Base-by-base conservation (phyloP, 163 green algal genomes). In the Scenedesmus sp. region DNA sequence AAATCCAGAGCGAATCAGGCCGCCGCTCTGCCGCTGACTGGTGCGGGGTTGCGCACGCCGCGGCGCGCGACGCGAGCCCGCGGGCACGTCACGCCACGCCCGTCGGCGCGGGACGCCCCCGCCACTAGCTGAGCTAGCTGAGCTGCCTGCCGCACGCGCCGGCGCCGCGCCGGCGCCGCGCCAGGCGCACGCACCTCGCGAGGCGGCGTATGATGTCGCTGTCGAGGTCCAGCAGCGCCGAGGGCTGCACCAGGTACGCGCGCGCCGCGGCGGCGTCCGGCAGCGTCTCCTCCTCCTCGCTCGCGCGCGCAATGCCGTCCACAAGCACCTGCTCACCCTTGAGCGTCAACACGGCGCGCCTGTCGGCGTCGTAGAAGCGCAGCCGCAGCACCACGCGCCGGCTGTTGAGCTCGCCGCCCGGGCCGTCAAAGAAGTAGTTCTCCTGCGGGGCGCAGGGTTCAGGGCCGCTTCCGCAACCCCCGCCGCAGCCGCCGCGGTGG, bases 401-500 rank as follows among this genome's bases (percentile, higher is more conserved):
- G 18, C 63, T 77, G 78, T 87, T 92, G 15, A 99, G 88, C 88
- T 98, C 93, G 20, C 83, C 42, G 0, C 89, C 75, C 2, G 83
- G 60, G 48, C 96, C 93, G 74, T 99, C 96, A 62, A 98, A 99
- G 72, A 98, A 98, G 80, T 89, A 94, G 87, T 99, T 99, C 51
- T 98, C 94, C 83, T 99, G 94, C 56, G 89, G 24, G 78, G 94
- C 84, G n/a, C 11, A 69, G 87, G 10, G 36, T 31, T 26, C 17
- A 29, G 9, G 14, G 6, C 10, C 29, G 63, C 11, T 24, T 2
- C 14, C 28, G 31, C 13, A 18, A 71, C 24, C 34, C 15, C 6
- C 15, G n/a, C 6, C 62, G 24, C 2, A 34, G 22, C 62, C n/a
- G 34, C 18, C 18, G 39, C 18, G 18, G 62, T 3, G n/a, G n/a